A percentile compares a stretch with the other conserved stretches of the same genome.
These are phyloP conservation scores for Teunomyces tritomae DNA, from an alignment of 805 yeast genomes.

Conservation along the genomic window DNA sequence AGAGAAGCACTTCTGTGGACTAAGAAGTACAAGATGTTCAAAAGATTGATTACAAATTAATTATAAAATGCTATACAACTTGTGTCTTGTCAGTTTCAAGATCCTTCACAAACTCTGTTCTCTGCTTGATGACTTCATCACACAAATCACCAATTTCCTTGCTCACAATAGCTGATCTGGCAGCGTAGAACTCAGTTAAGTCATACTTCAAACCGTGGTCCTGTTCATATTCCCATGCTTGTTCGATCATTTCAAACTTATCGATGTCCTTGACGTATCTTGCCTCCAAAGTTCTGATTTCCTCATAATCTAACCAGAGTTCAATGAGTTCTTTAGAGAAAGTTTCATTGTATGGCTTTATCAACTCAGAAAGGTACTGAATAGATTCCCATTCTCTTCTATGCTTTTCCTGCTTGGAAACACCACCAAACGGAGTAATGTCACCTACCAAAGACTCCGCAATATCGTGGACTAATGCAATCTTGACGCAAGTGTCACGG, in stretches of 20 bases:
- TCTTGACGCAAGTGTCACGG: constrained; percentile 70
- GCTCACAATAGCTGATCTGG: constrained; percentile 63
- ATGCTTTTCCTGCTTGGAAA: constrained; percentile 79
- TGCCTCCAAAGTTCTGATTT: constrained; percentile 77
- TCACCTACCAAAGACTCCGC: constrained; percentile 96
- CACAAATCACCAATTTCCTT: constrained; percentile 69
- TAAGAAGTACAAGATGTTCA: too few species aligned
- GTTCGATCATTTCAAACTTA: constrained; percentile 81
- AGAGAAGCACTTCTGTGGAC: not conserved
- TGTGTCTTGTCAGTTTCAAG: constrained; percentile 4
- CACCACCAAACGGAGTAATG: constrained; percentile 72
- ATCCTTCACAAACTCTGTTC: constrained; percentile 12
- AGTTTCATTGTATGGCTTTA: constrained; percentile 58
- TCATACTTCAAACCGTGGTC: constrained; percentile 53
- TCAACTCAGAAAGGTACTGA: constrained; percentile 56
- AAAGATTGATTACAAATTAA: too few species aligned
- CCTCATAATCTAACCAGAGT: constrained; percentile 88
- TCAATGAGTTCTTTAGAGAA: constrained; percentile 66
- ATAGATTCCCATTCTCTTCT: constrained; percentile 76
- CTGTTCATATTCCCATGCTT: constrained; percentile 82
- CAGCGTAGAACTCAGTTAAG: constrained; percentile 66
- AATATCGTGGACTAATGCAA: constrained; percentile 88
- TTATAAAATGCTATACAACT: not conserved
- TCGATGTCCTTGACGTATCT: constrained; percentile 91
- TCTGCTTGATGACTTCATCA: constrained; percentile 36